Evolutionary conservation across 768 basidiomycete genomes (phyloP), one percentile per base, ranked within the genome.

Genomic region (Melanogaster broomeanus): DNA sequence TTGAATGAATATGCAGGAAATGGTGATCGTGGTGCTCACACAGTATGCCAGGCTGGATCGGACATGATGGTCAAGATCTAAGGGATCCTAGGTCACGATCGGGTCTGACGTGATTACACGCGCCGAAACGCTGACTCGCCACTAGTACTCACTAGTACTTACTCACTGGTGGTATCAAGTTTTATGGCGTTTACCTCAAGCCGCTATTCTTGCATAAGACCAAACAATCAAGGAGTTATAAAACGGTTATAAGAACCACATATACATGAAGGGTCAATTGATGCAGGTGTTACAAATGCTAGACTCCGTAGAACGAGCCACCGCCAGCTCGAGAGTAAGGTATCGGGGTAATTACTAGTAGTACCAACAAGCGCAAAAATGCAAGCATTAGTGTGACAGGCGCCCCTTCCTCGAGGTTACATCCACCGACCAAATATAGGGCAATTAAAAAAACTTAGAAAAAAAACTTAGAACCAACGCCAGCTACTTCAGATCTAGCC

Each of bases 41-140:
- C 71, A 39, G 72, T 77, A 57, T 85, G 83, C 83, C 83, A 84
- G 45, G 66, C 15, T 33, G 51, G 22, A 31, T 68, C 60, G 52
- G 62, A 56, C 67, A 67, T 69, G 44, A 51, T 51, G 38, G 43
- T 57, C 15, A 16, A 19, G 45, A 45, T 48, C 45, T 28, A 49
- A 38, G n/a, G n/a, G n/a, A n/a, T n/a, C n/a, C n/a, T n/a, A n/a
- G n/a, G 48, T 45, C 34, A 13, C 12, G 30, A 30, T 30, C 30
- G 30, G 8, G 11, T 30, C 30, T 30, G 9, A 11, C 12, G 30
- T 30, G 30, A 12, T 11, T n/a, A n/a, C n/a, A n/a, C n/a, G n/a
- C n/a, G n/a, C n/a, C n/a, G n/a, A n/a, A n/a, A n/a, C n/a, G n/a
- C n/a, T n/a, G n/a, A n/a, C n/a, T n/a, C n/a, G n/a, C n/a, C n/a